phyloP scores from a whole-genome alignment of 2,329 filamentous ascomycete genomes.

The Colletotrichum spinosum region DNA sequence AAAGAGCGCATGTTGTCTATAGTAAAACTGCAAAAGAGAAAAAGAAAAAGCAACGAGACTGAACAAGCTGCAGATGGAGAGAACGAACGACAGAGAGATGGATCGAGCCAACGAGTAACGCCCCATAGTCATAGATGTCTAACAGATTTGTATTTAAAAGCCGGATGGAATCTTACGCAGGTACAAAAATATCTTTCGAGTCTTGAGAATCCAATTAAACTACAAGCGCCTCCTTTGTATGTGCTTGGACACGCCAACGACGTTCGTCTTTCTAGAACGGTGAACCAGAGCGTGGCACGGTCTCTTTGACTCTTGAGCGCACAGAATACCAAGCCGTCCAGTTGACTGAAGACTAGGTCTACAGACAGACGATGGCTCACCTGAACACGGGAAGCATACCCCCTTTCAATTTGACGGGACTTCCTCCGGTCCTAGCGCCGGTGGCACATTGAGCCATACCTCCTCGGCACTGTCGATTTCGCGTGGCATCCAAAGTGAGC shows the following conservation, averaged over 20 bases:
- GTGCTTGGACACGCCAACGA: constrained; percentile 5
- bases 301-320: too few relatives aligned
- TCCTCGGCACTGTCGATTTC: neutral
- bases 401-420: neutral
- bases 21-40: too few relatives aligned
- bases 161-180: too few relatives aligned
- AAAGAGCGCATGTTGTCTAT: neutral
- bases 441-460: neutral
- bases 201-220: too few relatives aligned
- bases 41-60: too few relatives aligned
- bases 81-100: too few relatives aligned
- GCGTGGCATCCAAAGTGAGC: neutral
- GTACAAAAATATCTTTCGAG: too few relatives aligned
- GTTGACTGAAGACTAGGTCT: neutral
- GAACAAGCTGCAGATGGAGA: neutral
- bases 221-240: too few relatives aligned
- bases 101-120: too few relatives aligned
- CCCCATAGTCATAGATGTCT: too few relatives aligned
- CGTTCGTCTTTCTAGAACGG: neutral
- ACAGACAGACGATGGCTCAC: neutral
- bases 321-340: neutral
- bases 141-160: too few relatives aligned
- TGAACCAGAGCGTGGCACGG: neutral
- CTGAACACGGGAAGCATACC: neutral
- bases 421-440: neutral